Base-by-base conservation (phyloP, 192 early-diverging fungal genomes). In the Physocladia obscura region DNA sequence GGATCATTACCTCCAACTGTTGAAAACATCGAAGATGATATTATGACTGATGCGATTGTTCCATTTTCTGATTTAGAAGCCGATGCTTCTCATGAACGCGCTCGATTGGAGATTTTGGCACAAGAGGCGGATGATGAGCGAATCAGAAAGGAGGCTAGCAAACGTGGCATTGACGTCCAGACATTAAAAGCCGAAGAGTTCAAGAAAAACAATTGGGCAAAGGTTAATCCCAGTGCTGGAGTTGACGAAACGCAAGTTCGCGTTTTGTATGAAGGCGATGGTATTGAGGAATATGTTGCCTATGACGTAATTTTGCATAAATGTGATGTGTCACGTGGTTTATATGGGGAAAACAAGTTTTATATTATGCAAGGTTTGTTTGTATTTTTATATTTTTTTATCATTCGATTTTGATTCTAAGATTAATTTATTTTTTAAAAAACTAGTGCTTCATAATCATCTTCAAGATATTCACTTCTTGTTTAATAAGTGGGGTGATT, bases 361-460 rank as follows among this genome's bases (percentile, higher is more conserved):
- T 87, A 87, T 71, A 85, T 86, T 47, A 77, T 87, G 81, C 80
- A 80, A 67, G 60, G 65, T 68, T 30, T 51, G 17, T 17, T 29
- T 1, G 27, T 39, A 8, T 35, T 21, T 58, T 29, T 58, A 13
- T 36, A 11, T 19, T 35, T 58, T 58, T 29, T 35, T 54, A 22
- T 19, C 6, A 29, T 6, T 54, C 22, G 52, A 22, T 27, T 54
- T 24, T 29, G 13, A 0, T 26, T 1, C 2, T 19, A 13, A 11
- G 13, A 68, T n/a, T n/a, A n/a, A n/a, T n/a, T n/a, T n/a, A n/a
- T n/a, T n/a, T n/a, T n/a, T n/a, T n/a, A n/a, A n/a, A n/a, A n/a
- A n/a, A n/a, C n/a, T n/a, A n/a, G 65, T 87, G 2, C 78, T 83
- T 30, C 67, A 85, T 71, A 79, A 87, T 51, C 71, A 62, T 6